Percentiles rank a stretch among this genome's conserved stretches.
Evolutionary conservation across 1,284 basidiomycete species (phyloP).

Genomic region (Cystobasidiaceae sp.): DNA sequence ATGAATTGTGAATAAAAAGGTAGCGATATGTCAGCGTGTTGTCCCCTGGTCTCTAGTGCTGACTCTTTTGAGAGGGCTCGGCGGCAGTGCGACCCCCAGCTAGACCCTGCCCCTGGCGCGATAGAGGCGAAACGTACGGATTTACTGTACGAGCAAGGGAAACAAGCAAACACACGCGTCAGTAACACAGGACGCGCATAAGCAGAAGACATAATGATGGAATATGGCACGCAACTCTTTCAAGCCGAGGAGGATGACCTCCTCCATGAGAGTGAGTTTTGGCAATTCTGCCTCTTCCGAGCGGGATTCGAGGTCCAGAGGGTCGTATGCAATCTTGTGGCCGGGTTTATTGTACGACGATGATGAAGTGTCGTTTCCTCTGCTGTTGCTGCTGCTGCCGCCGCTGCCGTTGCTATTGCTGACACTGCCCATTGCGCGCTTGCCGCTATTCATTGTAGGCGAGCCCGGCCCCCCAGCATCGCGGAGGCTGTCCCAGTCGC

Average conservation of each 20-base stretch:
- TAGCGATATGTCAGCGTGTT: no score
- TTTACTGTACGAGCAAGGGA: neutral
- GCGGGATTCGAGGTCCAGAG: slow-evolving; percentile 75
- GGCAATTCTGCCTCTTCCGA: slow-evolving; percentile 69
- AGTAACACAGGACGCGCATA: neutral
- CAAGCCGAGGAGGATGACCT: slow-evolving; percentile 82
- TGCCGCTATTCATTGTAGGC: no score
- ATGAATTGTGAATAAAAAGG: neutral
- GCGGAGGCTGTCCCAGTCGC: no score
- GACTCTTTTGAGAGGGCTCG: no score
- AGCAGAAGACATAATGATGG: slow-evolving; percentile 42
- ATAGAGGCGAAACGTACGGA: neutral
- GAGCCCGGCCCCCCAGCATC: no score
- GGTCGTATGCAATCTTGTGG: slow-evolving; percentile 83
- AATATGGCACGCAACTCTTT: slow-evolving; percentile 75
- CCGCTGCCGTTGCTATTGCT: neutral
- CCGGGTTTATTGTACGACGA: neutral
- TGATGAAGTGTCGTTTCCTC: neutral
- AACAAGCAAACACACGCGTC: no score
- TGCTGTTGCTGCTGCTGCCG: slow-evolving; percentile 1
- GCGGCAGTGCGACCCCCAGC: no score
- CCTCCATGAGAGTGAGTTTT: slow-evolving; percentile 90
- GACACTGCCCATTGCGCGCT: neutral
- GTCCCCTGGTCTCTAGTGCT: no score
- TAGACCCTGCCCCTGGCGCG: no score